A percentile compares a stretch with the other conserved stretches of the same genome.
Evolutionary conservation across 1,139 yeast genomes (phyloP).

Genomic region (Taphrina sp.): DNA sequence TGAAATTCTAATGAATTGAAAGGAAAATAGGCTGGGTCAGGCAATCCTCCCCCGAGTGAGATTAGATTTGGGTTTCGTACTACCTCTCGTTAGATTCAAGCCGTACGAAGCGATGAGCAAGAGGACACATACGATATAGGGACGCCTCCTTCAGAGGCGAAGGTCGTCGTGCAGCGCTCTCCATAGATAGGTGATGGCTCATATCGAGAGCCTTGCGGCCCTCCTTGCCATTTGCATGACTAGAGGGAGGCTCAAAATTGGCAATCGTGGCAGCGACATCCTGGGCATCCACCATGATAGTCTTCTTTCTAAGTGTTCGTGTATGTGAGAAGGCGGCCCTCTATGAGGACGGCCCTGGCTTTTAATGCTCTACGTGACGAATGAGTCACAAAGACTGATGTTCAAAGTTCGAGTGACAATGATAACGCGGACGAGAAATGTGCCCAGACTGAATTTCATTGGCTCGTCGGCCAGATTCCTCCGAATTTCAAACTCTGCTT

Average conservation of each 20-base stretch:
- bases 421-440: too few relatives aligned
- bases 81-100: too few relatives aligned
- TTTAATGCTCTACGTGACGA: too few relatives aligned
- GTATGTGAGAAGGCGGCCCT: too few relatives aligned
- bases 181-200: constrained; percentile 69
- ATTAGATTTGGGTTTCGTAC: constrained; percentile 71
- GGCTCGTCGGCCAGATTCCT: too few relatives aligned
- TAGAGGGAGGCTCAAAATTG: constrained; percentile 12
- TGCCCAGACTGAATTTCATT: too few relatives aligned
- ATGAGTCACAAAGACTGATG: too few relatives aligned
- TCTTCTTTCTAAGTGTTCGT: too few relatives aligned
- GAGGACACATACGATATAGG: constrained; percentile 12
- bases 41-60: constrained; percentile 94
- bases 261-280: constrained; percentile 6
- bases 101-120: neutral
- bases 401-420: too few relatives aligned
- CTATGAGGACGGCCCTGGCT: too few relatives aligned
- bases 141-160: constrained; percentile 77
- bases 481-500: too few relatives aligned
- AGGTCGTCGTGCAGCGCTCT: constrained; percentile 70
- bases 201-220: constrained; percentile 61
- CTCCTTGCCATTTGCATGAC: neutral
- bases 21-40: constrained; percentile 86
- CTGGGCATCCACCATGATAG: constrained; percentile 5
- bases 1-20: constrained; percentile 76